Evolutionary conservation across 2,329 filamentous ascomycete species (phyloP).

Genomic region (Cordyceps farinosa): DNA sequence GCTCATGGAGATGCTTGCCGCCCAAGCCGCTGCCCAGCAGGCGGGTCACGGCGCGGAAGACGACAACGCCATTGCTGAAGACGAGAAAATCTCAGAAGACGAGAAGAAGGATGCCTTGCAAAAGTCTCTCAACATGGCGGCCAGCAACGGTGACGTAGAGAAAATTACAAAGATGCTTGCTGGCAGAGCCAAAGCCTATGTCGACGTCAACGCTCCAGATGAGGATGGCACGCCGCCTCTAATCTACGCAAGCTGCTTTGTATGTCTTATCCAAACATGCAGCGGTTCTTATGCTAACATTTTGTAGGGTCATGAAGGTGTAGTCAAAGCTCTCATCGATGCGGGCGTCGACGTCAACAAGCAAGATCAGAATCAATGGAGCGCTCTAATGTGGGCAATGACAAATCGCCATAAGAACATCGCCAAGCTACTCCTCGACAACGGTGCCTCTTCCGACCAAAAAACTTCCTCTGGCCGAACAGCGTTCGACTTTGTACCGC

Average conservation of each 20-base stretch:
- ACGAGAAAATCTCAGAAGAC: slow-evolving; percentile 66
- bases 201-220: slow-evolving; percentile 84
- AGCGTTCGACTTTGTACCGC: slow-evolving; percentile 91
- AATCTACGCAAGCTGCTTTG: slow-evolving; percentile 98
- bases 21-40: slow-evolving; percentile 76
- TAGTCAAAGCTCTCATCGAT: slow-evolving; percentile 78
- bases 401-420: slow-evolving; percentile 97
- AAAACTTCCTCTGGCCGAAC: slow-evolving; percentile 92
- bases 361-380: slow-evolving; percentile 97
- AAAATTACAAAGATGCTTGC: slow-evolving; percentile 72
- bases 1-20: slow-evolving; percentile 92
- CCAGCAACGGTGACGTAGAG: slow-evolving; percentile 89
- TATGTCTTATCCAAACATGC: slow-evolving; percentile 40
- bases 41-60: slow-evolving; percentile 70
- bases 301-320: slow-evolving; percentile 75
- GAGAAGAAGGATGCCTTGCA: slow-evolving; percentile 83
- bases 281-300: slow-evolving; percentile 19
- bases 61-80: slow-evolving; percentile 73
- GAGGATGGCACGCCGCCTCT: slow-evolving; percentile 94
- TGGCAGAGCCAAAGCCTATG: slow-evolving; percentile 68
- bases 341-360: slow-evolving; percentile 86
- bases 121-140: slow-evolving; percentile 87
- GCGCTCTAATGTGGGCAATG: slow-evolving; percentile 98
- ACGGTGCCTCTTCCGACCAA: slow-evolving; percentile 91
- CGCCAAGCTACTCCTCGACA: slow-evolving; percentile 85